Base-by-base conservation (phyloP, 768 basidiomycete genomes). In the Trametes villosa region DNA sequence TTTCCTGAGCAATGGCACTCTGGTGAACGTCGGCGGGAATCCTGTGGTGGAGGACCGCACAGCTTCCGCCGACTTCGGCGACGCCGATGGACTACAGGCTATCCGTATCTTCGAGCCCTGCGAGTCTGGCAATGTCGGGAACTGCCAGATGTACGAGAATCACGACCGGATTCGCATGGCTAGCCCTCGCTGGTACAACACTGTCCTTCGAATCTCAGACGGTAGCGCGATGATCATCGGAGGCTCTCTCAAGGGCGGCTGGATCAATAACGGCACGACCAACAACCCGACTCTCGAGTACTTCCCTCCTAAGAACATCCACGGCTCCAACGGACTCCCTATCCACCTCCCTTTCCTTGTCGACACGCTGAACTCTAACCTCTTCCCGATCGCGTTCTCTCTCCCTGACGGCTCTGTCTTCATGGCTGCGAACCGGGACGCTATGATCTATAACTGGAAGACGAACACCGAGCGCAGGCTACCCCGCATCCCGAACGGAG, bases 211-310 rank as follows among this genome's bases (percentile, higher is more conserved):
- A 44, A 78, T 92, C 59, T 72, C 77, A 6, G 91, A 92, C 62
- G 91, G 91, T n/a, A 90, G 89, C 65, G 88, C 83, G 0, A 89
- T 92, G 83, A 88, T 94, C 45, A 80, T 94, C 42, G 91, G 91
- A 1, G 92, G 92, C 17, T 89, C 91, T 9, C 86, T 80, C 65
- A 89, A 86, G 70, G 91, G 91, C 9, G 92, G 91, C 11, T 93
- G 91, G 90, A 92, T 92, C 63, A 92, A 92, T 70, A 93, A 92
- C 57, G 81, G 77, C 26, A 90, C 89, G 3, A 83, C 84, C 59
- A 90, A 92, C 76, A 92, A 92, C 68, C 91, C 91, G 3, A 92
- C 89, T 0, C 73, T 90, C 63, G 90, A 92, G 72, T 94, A 84
- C 74, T 95, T 81, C 71, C 93, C 93, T 30, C 88, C 92, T 1